phyloP scores from a whole-genome alignment of 805 yeast species.

The Phaffomyces opuntiae region DNA sequence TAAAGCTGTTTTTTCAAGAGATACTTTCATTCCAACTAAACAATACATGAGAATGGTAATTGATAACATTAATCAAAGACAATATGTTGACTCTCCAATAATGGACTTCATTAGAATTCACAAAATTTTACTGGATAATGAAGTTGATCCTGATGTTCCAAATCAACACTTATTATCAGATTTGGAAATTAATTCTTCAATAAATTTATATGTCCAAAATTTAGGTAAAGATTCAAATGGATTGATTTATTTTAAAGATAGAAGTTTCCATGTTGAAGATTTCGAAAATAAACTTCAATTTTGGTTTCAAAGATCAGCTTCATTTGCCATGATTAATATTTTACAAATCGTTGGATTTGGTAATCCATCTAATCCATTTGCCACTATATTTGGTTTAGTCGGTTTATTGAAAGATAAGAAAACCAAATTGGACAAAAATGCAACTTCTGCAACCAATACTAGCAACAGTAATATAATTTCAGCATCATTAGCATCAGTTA shows the following conservation, averaged over 20 bases:
- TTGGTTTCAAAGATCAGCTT: conserved; percentile 71
- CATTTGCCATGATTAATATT: conserved; percentile 70
- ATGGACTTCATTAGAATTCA: conserved; percentile 25
- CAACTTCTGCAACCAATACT: background rate
- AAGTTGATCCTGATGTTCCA: conserved; percentile 35
- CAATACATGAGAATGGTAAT: conserved; percentile 73
- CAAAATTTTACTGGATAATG: conserved; percentile 19
- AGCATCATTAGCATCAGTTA: background rate
- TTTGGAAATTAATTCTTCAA: conserved; percentile 19
- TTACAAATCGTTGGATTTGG: conserved; percentile 75
- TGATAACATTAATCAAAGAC: conserved; percentile 61
- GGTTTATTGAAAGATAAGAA: conserved; percentile 65
- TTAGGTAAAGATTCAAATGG: conserved; percentile 45
- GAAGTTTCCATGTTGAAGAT: conserved; percentile 14
- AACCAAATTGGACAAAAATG: conserved; percentile 61
- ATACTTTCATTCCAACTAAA: conserved; percentile 78
- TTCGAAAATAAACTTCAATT: conserved; percentile 39
- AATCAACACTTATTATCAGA: conserved; percentile 36
- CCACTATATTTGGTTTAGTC: conserved; percentile 63
- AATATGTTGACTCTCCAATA: conserved; percentile 32
- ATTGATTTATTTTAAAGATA: conserved; percentile 47
- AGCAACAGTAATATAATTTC: background rate
- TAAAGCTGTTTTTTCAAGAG: conserved; percentile 70
- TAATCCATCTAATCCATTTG: conserved; percentile 68
- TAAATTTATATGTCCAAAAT: conserved; percentile 5